Evolutionary conservation across 257 asterid species (phyloP).

Genomic region (Solanum pimpinellifolium): DNA sequence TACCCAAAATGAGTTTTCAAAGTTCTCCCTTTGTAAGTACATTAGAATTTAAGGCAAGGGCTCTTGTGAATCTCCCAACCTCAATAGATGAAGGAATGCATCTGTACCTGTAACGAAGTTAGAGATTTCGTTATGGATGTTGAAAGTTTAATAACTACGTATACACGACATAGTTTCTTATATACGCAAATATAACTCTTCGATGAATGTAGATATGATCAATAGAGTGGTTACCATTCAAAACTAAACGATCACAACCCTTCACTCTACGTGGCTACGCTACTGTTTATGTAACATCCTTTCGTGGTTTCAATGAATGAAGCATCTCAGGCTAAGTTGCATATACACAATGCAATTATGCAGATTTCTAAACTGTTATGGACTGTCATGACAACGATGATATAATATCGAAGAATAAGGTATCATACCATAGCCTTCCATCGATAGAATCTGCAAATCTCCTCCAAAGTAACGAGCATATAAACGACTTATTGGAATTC

Average conservation of each 20-base stretch:
- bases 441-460: conserved; percentile 83
- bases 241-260: not conserved
- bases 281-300: not conserved
- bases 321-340: not conserved
- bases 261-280: not conserved
- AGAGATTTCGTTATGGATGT: not conserved
- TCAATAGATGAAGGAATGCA: conserved; percentile 38
- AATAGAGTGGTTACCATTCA: not conserved
- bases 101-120: conserved; percentile 26
- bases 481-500: conserved; percentile 88
- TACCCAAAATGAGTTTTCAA: not conserved
- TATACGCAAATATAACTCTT: not conserved
- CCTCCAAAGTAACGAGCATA: conserved; percentile 96
- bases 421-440: conserved; percentile 86
- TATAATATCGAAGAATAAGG: not conserved
- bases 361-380: not conserved
- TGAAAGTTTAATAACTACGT: not conserved
- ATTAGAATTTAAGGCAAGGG: conserved; percentile 4
- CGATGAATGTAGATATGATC: not conserved
- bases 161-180: not conserved
- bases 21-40: not conserved
- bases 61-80: conserved; percentile 47
- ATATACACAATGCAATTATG: not conserved
- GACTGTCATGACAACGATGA: not conserved
- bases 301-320: no score